These are phyloP conservation scores for Pseudogymnoascus sp. DNA, from an alignment of 2,329 filamentous ascomycete species.

Conservation along the genomic window DNA sequence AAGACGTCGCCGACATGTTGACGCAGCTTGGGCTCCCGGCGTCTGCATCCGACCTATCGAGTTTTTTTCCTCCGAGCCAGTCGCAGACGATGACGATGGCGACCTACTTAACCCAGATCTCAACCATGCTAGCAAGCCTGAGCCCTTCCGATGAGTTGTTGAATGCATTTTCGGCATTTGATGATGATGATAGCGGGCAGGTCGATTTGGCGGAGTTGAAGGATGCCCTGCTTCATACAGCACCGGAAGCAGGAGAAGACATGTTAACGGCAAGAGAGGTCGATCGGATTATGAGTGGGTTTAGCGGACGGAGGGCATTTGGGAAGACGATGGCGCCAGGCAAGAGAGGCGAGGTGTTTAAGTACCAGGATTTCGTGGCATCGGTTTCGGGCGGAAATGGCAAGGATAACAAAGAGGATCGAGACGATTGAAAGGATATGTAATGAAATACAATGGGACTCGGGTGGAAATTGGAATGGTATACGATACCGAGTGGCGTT, in stretches of 20 bases:
- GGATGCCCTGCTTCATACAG: conserved; percentile 75
- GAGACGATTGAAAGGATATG: not conserved
- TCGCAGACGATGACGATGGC: conserved; percentile 74
- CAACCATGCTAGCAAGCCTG: conserved; percentile 64
- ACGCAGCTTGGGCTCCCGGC: conserved; percentile 75
- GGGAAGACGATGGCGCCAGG: conserved; percentile 46
- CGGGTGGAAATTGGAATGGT: not conserved
- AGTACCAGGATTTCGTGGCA: conserved; percentile 81
- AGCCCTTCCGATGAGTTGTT: conserved; percentile 74
- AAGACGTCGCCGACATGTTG: conserved; percentile 83
- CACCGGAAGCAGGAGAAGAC: conserved; percentile 64
- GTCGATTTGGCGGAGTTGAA: conserved; percentile 76
- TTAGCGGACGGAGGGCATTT: conserved; percentile 77
- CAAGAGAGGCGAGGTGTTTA: conserved; percentile 80
- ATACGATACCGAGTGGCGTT: conserved; percentile 5
- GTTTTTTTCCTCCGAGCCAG: conserved; percentile 72
- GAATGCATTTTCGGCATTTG: conserved; percentile 89
- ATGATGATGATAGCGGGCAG: conserved; percentile 91
- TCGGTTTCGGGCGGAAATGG: conserved; percentile 25
- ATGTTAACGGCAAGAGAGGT: conserved; percentile 66
- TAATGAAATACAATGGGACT: not conserved
- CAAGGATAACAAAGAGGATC: conserved; percentile 20
- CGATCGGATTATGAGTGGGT: conserved; percentile 79
- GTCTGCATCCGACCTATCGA: conserved; percentile 60
- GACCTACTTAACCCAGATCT: conserved; percentile 76